Conservation (phyloP, 2,329 filamentous ascomycete species). For the Rachicladosporium sp. region DNA sequence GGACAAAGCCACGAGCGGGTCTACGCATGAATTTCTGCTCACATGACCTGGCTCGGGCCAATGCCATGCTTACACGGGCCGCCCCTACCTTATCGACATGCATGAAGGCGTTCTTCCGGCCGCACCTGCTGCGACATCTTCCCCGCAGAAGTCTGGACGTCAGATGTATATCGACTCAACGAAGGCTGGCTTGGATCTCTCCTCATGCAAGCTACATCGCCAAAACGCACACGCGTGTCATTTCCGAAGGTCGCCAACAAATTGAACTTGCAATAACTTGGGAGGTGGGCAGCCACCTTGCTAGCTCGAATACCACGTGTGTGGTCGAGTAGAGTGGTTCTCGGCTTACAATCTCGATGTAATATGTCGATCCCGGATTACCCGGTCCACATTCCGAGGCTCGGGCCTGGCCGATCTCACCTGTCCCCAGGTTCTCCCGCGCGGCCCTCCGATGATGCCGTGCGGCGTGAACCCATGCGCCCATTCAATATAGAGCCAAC, state of each 20-base stretch:
- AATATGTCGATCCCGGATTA: neutral
- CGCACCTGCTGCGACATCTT: no score
- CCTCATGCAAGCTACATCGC: no score
- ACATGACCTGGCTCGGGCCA: conserved; percentile 14
- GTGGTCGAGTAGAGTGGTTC: neutral
- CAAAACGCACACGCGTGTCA: no score
- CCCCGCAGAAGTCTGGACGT: no score
- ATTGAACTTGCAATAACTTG: conserved; percentile 1
- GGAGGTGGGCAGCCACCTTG: conserved; percentile 2
- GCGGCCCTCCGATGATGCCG: conserved; percentile 8
- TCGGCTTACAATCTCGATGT: no score
- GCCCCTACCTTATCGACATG: conserved; percentile 9
- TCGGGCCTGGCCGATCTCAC: conserved; percentile 4
- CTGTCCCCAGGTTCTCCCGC: conserved; percentile 2
- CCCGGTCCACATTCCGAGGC: conserved; percentile 1
- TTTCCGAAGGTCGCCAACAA: neutral
- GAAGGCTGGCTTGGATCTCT: no score
- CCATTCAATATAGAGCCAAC: neutral
- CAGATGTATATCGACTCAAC: no score
- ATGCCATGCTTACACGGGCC: conserved; percentile 14
- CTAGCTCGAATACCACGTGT: neutral
- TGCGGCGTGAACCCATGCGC: conserved; percentile 15
- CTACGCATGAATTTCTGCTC: conserved; percentile 11
- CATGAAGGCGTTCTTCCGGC: conserved; percentile 4
- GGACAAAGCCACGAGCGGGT: conserved; percentile 8